Evolutionary conservation across 129 eudicot genomes (phyloP).

Genomic region (Saussurea involucrata): DNA sequence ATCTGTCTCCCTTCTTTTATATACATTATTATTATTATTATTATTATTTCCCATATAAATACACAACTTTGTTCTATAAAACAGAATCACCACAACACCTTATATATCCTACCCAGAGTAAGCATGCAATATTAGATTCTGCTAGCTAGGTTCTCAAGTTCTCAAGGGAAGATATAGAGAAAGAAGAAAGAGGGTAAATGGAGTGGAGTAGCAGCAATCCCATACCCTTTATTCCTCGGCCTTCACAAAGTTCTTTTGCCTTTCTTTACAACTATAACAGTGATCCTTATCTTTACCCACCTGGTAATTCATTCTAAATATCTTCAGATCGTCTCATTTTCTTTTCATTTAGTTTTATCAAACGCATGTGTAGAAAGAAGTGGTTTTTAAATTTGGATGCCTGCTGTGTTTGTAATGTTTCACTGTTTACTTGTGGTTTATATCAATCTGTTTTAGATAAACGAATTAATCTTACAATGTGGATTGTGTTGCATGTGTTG

Average conservation of each 20-base stretch:
- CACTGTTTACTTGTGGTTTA: neutral
- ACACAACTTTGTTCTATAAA: constrained; percentile 6
- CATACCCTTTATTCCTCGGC: constrained; percentile 41
- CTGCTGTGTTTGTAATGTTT: too few relatives aligned
- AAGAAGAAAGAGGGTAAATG: constrained; percentile 30
- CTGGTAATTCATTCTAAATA: constrained; percentile 25
- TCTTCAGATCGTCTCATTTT: neutral
- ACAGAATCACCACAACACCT: neutral
- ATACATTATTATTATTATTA: neutral
- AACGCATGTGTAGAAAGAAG: neutral
- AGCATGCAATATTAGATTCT: neutral
- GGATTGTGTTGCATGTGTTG: neutral
- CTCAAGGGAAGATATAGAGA: neutral
- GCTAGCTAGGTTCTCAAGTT: neutral
- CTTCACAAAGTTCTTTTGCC: constrained; percentile 50
- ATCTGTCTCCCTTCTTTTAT: neutral
- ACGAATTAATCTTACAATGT: neutral
- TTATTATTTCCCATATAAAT: constrained; percentile 1
- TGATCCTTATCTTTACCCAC: constrained; percentile 37
- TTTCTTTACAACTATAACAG: constrained; percentile 57
- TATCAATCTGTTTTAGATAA: neutral
- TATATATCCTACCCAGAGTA: neutral
- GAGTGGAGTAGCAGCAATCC: constrained; percentile 59
- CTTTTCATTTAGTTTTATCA: neutral
- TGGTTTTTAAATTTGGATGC: too few relatives aligned